phyloP scores from a whole-genome alignment of 2,329 filamentous ascomycete species.

The Aureobasidium leucospermi region DNA sequence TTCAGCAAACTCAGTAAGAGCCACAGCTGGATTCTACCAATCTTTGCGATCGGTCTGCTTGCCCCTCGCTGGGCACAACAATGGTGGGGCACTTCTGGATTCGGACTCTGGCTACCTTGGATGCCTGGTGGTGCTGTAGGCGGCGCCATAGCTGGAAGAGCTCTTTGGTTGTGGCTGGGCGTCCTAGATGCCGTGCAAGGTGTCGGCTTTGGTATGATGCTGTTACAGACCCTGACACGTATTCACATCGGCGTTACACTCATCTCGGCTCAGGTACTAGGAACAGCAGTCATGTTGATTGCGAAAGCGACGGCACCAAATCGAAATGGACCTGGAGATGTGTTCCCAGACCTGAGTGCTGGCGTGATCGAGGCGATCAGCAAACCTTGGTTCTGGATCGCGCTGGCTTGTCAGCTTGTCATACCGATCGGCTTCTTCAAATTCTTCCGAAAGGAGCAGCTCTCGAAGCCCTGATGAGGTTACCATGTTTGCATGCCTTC shows the following conservation, averaged over 20 bases:
- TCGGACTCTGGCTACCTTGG: constrained; percentile 58
- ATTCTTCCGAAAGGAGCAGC: constrained; percentile 53
- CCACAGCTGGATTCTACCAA: constrained; percentile 59
- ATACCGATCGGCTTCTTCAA: constrained; percentile 52
- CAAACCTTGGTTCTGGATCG: constrained; percentile 55
- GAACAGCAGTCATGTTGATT: constrained; percentile 54
- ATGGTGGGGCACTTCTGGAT: constrained; percentile 55
- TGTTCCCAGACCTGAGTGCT: constrained; percentile 55
- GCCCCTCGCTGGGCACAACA: constrained; percentile 62
- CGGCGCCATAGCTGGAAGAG: constrained; percentile 49
- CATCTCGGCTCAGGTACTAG: constrained; percentile 54
- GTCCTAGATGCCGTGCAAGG: constrained; percentile 58
- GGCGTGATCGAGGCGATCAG: constrained; percentile 40
- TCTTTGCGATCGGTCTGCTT: constrained; percentile 60
- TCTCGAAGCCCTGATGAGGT: constrained; percentile 41
- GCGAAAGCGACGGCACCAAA: constrained; percentile 55
- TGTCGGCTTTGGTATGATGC: constrained; percentile 61
- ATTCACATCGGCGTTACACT: constrained; percentile 58
- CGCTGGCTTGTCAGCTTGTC: constrained; percentile 48
- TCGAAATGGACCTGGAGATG: constrained; percentile 51
- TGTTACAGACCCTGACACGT: constrained; percentile 53
- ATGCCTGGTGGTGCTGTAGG: constrained; percentile 44
- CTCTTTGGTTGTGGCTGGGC: constrained; percentile 61
- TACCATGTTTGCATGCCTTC: too few relatives aligned
- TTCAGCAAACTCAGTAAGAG: constrained; percentile 51